Percentiles rank a stretch among this genome's conserved stretches.
These are phyloP conservation scores for Heritiera fomes DNA, from an alignment of 345 rosid genomes.

Conservation along the genomic window DNA sequence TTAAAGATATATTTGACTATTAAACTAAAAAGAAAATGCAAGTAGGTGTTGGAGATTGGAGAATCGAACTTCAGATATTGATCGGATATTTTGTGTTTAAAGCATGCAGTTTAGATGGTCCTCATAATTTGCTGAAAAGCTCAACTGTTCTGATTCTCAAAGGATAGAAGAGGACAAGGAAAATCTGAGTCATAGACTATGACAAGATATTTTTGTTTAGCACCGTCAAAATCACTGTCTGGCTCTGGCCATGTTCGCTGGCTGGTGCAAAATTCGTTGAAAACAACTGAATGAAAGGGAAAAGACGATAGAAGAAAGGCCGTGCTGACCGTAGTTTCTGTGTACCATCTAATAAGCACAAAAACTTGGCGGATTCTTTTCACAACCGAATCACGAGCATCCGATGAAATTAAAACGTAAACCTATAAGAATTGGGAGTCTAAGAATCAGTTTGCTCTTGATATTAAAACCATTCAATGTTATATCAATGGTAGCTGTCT, in stretches of 20 bases:
- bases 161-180: not conserved
- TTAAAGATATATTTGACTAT: no score
- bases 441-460: no score
- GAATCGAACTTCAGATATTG: no score
- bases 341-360: not conserved
- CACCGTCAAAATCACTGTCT: not conserved
- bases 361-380: not conserved
- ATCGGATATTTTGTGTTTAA: no score
- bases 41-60: no score
- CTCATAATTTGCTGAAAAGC: not conserved
- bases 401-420: no score
- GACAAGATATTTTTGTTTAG: not conserved
- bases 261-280: not conserved
- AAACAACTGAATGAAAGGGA: not conserved
- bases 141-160: not conserved
- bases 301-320: not conserved
- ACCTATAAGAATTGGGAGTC: no score
- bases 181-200: not conserved
- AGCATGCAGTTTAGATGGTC: no score
- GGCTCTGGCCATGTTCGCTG: not conserved
- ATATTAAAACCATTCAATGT: no score
- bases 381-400: no score
- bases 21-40: no score
- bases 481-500: not conserved
- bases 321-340: not conserved